Base-by-base conservation (phyloP, 2,329 filamentous ascomycete species). In the Anthostomella pinea region DNA sequence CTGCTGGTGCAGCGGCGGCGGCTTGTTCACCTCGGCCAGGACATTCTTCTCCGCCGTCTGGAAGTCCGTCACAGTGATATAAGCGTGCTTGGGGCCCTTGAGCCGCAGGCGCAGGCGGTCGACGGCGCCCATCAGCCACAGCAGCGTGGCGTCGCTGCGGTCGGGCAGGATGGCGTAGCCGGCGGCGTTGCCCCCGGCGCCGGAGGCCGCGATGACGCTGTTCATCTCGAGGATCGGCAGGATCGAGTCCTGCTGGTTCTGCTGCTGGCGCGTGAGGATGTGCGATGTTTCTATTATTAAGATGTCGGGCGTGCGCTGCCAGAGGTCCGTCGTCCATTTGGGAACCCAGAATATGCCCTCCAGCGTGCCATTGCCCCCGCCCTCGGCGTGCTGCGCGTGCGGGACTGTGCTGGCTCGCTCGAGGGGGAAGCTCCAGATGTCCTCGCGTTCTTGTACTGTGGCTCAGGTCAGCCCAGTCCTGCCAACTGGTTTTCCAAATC, bases 281-380 rank as follows among this genome's bases (percentile, higher is more conserved):
- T 56, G 45, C 24, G 51, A 46, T 2, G 51, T 39, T 29, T 52
- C 44, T 43, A 56, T 56, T 9, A 56, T 36, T 16, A 56, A 45
- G 21, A 56, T 49, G 35, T 56, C 53, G 22, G 53, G 53, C 17
- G 49, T 49, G 7, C 52, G 52, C 41, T 51, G 48, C 53, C 53
- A 56, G 19, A 51, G 46, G 13, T 42, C 44, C 19, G 52, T 38
- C 2, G 49, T 45, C 53, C 53, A 54, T 21, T 48, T 53, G 11
- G 53, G 53, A 3, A 51, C 51, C 53, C 53, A 56, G 36, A 54
- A 54, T 33, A 51, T 47, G 15, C 53, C 52, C 24, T 52, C 50
- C 6, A 52, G 31, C n/a, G 14, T 38, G 8, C 52, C 52, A 11
- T 43, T n/a, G n/a, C n/a, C n/a, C n/a, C n/a, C n/a, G n/a, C n/a